Evolutionary conservation across 805 yeast genomes (phyloP), one percentile per base, ranked within the genome.

Genomic region (Nakazawaea siamensis): DNA sequence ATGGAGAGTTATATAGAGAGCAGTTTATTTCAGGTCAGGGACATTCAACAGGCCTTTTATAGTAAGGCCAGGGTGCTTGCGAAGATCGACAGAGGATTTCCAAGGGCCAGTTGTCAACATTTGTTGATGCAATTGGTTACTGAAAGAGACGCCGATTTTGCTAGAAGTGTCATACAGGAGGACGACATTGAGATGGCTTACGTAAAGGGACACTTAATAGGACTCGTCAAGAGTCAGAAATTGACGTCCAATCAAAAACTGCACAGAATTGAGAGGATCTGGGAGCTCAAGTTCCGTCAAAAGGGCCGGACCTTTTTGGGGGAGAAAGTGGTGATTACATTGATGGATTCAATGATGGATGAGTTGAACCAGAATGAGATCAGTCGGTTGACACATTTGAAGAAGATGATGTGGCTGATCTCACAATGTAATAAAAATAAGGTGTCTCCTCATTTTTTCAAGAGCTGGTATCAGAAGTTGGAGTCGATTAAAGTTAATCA

Each of bases 131-230:
- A 29, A 18, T 12, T 7, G 5, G 10, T 27, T 5, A 9, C 25
- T 8, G 33, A 23, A 15, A 4, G 6, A 4, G 24, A 35, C 19
- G 34, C 34, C 7, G 7, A n/a, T n/a, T n/a, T n/a, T n/a, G n/a
- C n/a, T n/a, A n/a, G n/a, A n/a, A n/a, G n/a, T n/a, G n/a, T n/a
- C n/a, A n/a, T n/a, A n/a, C n/a, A n/a, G n/a, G n/a, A n/a, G n/a
- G n/a, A n/a, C n/a, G n/a, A n/a, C n/a, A n/a, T n/a, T n/a, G n/a
- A n/a, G n/a, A n/a, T n/a, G n/a, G n/a, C n/a, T n/a, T n/a, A 30
- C 4, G 11, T 35, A 12, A 30, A 30, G 18, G 38, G 38, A 4
- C 21, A 30, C 15, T 18, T 35, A n/a, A 13, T 30, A 6, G 38
- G 38, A 13, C 6, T 35, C 7, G 6, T 35, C 11, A 14, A 25